A percentile compares a stretch with the other conserved stretches of the same genome.
phyloP scores from a whole-genome alignment of 2,329 filamentous ascomycete genomes.

The Monilinia fructicola region DNA sequence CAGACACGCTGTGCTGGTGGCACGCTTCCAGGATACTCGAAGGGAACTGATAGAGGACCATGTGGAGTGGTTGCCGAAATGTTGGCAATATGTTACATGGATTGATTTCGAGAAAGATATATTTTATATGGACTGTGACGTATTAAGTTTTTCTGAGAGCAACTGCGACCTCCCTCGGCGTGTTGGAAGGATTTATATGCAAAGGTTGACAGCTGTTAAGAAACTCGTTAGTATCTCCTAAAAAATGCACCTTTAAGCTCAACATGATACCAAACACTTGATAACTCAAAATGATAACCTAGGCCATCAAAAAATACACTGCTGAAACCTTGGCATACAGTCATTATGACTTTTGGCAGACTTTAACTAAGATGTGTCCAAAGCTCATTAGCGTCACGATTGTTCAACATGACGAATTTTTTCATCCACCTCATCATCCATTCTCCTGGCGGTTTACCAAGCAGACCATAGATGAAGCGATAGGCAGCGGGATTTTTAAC shows the following conservation, averaged over 20 bases:
- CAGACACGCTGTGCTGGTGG: background rate
- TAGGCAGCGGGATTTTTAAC: fast-evolving
- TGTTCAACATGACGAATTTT: background rate
- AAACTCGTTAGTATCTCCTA: background rate
- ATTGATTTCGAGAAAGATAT: background rate
- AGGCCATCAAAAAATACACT: background rate
- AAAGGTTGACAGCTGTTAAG: background rate
- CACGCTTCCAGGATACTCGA: background rate
- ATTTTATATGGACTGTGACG: background rate
- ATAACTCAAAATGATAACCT: background rate
- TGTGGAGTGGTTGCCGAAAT: fast-evolving
- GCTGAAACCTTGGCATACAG: fast-evolving
- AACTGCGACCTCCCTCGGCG: too few relatives aligned
- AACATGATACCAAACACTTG: background rate
- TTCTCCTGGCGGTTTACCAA: background rate
- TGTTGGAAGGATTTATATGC: background rate
- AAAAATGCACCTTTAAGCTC: background rate
- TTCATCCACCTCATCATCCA: too few relatives aligned
- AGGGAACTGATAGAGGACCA: background rate
- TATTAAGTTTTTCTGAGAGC: background rate
- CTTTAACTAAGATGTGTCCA: background rate
- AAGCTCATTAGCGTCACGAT: background rate
- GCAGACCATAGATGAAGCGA: background rate
- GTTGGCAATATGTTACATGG: background rate
- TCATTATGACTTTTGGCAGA: background rate